Conservation (phyloP, 1,139 yeast genomes). For the Saccharomyces hybrid region DNA sequence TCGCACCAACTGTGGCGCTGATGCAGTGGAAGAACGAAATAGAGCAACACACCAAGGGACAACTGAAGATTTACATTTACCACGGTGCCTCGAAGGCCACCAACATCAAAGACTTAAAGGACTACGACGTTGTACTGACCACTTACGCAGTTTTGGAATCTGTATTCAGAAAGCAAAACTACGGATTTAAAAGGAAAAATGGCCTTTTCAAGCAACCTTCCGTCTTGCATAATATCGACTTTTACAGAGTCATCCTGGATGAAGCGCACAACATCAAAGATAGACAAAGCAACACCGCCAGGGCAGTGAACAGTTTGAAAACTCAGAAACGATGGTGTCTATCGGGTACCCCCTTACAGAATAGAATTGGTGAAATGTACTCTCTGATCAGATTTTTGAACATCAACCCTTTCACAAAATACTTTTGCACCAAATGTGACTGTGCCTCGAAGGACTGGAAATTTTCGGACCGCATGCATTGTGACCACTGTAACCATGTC, state of each 20-base stretch:
- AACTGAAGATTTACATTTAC: slow-evolving; percentile 58
- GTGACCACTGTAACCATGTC: slow-evolving; percentile 81
- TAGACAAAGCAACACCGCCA: slow-evolving; percentile 85
- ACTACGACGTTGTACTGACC: slow-evolving; percentile 77
- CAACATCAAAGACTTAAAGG: slow-evolving; percentile 46
- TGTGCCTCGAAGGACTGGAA: slow-evolving; percentile 78
- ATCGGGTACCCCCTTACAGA: slow-evolving; percentile 94
- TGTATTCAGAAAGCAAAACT: slow-evolving; percentile 69
- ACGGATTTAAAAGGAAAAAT: slow-evolving; percentile 71
- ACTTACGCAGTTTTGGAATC: slow-evolving; percentile 90
- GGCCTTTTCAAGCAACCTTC: slow-evolving; percentile 71
- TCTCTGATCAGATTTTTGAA: slow-evolving; percentile 79
- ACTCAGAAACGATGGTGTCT: slow-evolving; percentile 82
- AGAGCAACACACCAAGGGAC: slow-evolving; percentile 68
- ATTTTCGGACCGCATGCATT: slow-evolving; percentile 72
- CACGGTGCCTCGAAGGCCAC: slow-evolving; percentile 79
- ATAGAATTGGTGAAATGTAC: slow-evolving; percentile 92
- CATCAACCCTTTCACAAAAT: slow-evolving; percentile 77
- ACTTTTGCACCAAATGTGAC: slow-evolving; percentile 86
- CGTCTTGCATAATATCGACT: slow-evolving; percentile 63
- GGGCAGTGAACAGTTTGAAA: slow-evolving; percentile 70
- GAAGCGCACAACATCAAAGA: slow-evolving; percentile 98
- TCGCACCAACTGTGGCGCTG: slow-evolving; percentile 95
- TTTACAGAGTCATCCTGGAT: slow-evolving; percentile 81
- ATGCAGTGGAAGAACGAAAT: slow-evolving; percentile 98